Conservation (phyloP, 495 filamentous ascomycete species). For the Aspergillus bridgeri region DNA sequence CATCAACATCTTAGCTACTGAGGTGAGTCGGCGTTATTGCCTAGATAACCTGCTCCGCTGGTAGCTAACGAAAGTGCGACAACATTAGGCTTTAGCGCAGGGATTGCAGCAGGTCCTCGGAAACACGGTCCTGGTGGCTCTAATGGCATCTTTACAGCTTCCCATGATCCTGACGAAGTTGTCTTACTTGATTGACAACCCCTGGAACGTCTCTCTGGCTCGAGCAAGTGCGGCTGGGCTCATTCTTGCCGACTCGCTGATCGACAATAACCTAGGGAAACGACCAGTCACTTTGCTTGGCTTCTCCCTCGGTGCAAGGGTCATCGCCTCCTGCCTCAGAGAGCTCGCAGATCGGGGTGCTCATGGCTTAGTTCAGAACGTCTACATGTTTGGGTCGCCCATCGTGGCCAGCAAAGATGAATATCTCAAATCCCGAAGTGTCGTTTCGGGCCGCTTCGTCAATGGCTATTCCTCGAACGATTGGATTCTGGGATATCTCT, state of each 20-base stretch:
- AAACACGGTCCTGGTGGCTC: constrained; percentile 76
- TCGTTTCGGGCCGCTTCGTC: constrained; percentile 86
- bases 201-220: constrained; percentile 91
- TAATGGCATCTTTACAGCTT: constrained; percentile 93
- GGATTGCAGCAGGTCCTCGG: constrained; percentile 94
- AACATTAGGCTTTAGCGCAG: constrained; percentile 78
- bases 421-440: constrained; percentile 72
- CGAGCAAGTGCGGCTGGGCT: constrained; percentile 83
- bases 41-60: background rate
- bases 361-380: constrained; percentile 90
- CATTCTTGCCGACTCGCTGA: constrained; percentile 93
- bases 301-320: constrained; percentile 86
- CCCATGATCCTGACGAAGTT: constrained; percentile 93
- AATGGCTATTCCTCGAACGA: constrained; percentile 94
- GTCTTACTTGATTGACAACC: constrained; percentile 95
- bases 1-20: constrained; percentile 96
- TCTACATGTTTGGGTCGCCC: constrained; percentile 90
- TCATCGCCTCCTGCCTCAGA: constrained; percentile 89
- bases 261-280: constrained; percentile 86
- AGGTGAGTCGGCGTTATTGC: constrained; percentile 56
- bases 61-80: constrained; percentile 9
- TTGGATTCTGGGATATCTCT: constrained; percentile 97
- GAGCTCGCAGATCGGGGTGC: constrained; percentile 87
- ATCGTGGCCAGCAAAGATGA: constrained; percentile 91
- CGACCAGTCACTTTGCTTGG: constrained; percentile 94